These are phyloP conservation scores for Dictyostelium capitatum DNA, from an alignment of 78 protist genomes.

Conservation along the genomic window DNA sequence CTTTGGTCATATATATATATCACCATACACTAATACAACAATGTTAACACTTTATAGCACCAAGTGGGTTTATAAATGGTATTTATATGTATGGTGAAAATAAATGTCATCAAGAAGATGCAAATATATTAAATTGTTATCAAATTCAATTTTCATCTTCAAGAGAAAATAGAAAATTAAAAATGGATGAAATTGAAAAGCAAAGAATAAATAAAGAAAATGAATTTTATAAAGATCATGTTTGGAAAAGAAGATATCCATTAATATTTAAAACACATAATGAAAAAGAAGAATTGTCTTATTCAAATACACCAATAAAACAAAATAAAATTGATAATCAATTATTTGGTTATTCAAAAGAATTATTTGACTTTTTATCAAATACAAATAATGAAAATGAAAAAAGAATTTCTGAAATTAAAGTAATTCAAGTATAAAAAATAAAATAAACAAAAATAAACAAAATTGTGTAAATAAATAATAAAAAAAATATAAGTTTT, in stretches of 20 bases:
- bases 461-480: neutral
- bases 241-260: conserved; percentile 37
- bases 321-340: neutral
- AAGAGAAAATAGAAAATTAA: conserved; percentile 20
- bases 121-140: conserved; percentile 23
- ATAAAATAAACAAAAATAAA: neutral
- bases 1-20: neutral
- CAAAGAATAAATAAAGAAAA: neutral
- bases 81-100: conserved; percentile 54
- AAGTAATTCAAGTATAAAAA: neutral
- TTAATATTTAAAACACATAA: neutral
- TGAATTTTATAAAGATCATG: conserved; percentile 20
- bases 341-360: conserved; percentile 8
- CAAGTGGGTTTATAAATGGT: conserved; percentile 37
- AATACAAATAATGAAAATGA: neutral
- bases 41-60: conserved; percentile 36
- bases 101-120: conserved; percentile 31
- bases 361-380: neutral
- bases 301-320: neutral
- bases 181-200: conserved; percentile 27
- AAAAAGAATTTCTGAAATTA: conserved; percentile 3
- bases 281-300: neutral
- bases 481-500: too few relatives aligned
- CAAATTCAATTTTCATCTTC: conserved; percentile 31
- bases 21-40: neutral